These are phyloP conservation scores for Talaromyces sp. DNA, from an alignment of 2,329 filamentous ascomycete species.

Conservation along the genomic window DNA sequence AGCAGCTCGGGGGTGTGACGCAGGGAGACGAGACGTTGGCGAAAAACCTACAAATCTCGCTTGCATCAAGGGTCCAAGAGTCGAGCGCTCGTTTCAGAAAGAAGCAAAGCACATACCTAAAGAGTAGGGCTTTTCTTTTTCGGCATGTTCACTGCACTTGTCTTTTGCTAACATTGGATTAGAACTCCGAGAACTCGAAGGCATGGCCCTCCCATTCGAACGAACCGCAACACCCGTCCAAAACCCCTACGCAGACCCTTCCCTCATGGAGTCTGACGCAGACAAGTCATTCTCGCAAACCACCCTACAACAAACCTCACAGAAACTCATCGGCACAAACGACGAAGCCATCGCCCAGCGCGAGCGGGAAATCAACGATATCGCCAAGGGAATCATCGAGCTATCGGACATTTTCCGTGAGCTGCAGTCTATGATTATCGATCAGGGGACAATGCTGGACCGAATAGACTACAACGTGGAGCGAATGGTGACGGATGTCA, in stretches of 20 bases:
- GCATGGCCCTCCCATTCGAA: slow-evolving; percentile 51
- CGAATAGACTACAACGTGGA: slow-evolving; percentile 98
- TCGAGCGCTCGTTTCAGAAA: slow-evolving; percentile 89
- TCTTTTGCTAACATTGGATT: background rate
- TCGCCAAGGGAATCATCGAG: slow-evolving; percentile 96
- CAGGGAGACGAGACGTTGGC: slow-evolving; percentile 92
- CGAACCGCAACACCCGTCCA: slow-evolving; percentile 47
- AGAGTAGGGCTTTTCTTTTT: slow-evolving; percentile 57
- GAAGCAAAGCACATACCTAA: slow-evolving; percentile 94
- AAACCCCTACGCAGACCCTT: slow-evolving; percentile 75
- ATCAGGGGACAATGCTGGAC: slow-evolving; percentile 85
- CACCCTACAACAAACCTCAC: slow-evolving; percentile 73
- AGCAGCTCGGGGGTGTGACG: slow-evolving; percentile 64
- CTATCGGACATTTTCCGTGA: slow-evolving; percentile 95
- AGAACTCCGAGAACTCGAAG: slow-evolving; percentile 73
- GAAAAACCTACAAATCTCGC: slow-evolving; percentile 86
- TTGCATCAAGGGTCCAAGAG: slow-evolving; percentile 84
- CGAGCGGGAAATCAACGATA: slow-evolving; percentile 95
- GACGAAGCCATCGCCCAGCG: slow-evolving; percentile 84
- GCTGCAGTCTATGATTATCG: slow-evolving; percentile 90
- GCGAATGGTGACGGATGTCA: slow-evolving; percentile 88
- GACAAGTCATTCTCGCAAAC: slow-evolving; percentile 90
- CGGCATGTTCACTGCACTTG: background rate
- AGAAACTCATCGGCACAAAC: slow-evolving; percentile 56
- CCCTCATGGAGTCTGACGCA: slow-evolving; percentile 86